These are phyloP conservation scores for Hevea brasiliensis DNA, from an alignment of 345 rosid species.

Conservation along the genomic window DNA sequence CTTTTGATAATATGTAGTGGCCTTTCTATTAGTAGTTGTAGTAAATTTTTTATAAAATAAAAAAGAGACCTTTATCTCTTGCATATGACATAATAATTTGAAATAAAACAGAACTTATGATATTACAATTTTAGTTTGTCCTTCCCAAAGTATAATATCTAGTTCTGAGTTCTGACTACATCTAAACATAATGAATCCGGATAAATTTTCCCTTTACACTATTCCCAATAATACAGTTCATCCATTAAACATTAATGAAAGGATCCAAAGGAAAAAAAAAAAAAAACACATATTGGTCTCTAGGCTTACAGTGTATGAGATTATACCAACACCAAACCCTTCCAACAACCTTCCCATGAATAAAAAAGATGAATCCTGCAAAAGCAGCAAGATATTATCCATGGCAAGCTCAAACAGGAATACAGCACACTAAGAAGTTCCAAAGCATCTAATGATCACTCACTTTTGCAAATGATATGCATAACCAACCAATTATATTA, in stretches of 20 bases:
- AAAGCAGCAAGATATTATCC: not conserved
- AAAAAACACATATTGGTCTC: not conserved
- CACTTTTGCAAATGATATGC: conserved; percentile 92
- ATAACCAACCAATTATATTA: conserved; percentile 93
- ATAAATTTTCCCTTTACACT: not conserved
- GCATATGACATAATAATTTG: too few relatives aligned
- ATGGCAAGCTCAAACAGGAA: conserved; percentile 13
- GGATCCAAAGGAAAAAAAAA: not conserved
- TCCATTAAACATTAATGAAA: not conserved
- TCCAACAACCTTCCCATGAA: conserved; percentile 96
- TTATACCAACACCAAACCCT: conserved; percentile 97
- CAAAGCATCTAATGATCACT: conserved; percentile 25
- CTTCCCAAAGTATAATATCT: too few relatives aligned
- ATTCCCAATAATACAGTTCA: not conserved
- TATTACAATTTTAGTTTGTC: too few relatives aligned
- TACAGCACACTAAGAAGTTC: conserved; percentile 11
- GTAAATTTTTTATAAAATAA: too few relatives aligned
- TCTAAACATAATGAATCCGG: not conserved
- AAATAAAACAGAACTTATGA: too few relatives aligned
- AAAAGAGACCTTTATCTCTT: too few relatives aligned
- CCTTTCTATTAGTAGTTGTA: too few relatives aligned
- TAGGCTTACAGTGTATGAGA: conserved; percentile 74
- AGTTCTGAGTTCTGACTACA: too few relatives aligned
- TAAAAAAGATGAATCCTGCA: conserved; percentile 89
- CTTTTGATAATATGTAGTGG: too few relatives aligned